Conservation (phyloP, 345 rosid species). For the Murraya paniculata region DNA sequence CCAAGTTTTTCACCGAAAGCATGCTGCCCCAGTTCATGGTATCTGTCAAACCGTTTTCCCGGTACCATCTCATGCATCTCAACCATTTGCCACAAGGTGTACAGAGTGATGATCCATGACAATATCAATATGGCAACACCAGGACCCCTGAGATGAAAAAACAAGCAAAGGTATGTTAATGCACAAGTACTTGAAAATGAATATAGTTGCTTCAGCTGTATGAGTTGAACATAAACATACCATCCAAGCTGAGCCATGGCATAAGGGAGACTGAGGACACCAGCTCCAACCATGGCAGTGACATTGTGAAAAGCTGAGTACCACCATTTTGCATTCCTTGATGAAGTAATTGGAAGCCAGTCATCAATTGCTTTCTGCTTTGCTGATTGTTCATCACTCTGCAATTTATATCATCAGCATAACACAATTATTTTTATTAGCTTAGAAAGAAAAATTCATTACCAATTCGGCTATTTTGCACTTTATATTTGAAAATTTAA, state of each 20-base stretch:
- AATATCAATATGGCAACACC: slow-evolving; percentile 55
- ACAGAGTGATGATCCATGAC: slow-evolving; percentile 73
- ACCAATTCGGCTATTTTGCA: too few species aligned
- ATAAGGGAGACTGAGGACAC: slow-evolving; percentile 79
- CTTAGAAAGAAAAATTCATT: background rate
- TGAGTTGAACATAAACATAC: slow-evolving; percentile 28
- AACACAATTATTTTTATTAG: background rate
- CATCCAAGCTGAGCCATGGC: slow-evolving; percentile 84
- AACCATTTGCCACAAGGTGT: slow-evolving; percentile 89
- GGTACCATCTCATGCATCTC: slow-evolving; percentile 93
- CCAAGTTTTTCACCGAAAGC: slow-evolving; percentile 83
- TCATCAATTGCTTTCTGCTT: slow-evolving; percentile 63
- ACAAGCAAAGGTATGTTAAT: background rate
- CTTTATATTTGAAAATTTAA: too few species aligned
- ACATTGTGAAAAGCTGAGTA: slow-evolving; percentile 85
- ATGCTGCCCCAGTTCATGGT: slow-evolving; percentile 79
- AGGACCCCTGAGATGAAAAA: slow-evolving; percentile 58
- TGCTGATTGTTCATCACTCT: slow-evolving; percentile 30
- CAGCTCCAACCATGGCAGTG: slow-evolving; percentile 93
- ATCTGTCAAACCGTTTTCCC: slow-evolving; percentile 66
- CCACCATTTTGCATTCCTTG: slow-evolving; percentile 92
- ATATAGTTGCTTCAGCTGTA: background rate
- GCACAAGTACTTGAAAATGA: background rate
- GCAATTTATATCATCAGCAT: background rate
- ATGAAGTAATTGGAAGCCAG: slow-evolving; percentile 74